Conservation (phyloP, 2,329 filamentous ascomycete genomes). For the Gremmenia infestans region DNA sequence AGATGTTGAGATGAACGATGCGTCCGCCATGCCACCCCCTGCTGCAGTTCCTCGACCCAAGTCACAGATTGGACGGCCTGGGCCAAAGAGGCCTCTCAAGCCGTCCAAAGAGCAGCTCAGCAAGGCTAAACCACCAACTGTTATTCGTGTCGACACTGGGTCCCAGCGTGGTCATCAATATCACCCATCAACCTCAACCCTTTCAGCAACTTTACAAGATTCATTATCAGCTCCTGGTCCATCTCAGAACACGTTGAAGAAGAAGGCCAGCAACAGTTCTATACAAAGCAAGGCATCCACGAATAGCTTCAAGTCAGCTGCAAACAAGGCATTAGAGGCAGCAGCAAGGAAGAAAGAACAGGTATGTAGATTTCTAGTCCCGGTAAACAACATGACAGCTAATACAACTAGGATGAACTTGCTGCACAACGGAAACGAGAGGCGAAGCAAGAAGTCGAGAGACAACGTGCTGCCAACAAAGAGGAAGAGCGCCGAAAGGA, state of each 20-base stretch:
- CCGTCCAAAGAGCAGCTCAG: constrained; percentile 53
- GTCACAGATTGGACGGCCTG: constrained; percentile 44
- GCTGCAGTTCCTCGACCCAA: constrained; percentile 52
- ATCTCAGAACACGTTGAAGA: constrained; percentile 44
- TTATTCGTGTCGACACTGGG: constrained; percentile 65
- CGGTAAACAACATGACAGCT: neutral
- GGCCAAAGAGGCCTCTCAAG: constrained; percentile 54
- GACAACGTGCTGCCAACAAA: constrained; percentile 63
- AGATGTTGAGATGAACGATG: constrained; percentile 54
- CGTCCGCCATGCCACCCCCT: constrained; percentile 57
- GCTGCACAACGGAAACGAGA: constrained; percentile 75
- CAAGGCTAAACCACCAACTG: constrained; percentile 63
- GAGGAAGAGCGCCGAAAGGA: constrained; percentile 61
- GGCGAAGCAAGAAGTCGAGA: constrained; percentile 74
- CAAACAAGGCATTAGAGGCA: constrained; percentile 65
- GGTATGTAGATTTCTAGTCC: constrained; percentile 26
- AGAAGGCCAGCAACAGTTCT: constrained; percentile 56
- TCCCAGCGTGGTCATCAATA: constrained; percentile 60
- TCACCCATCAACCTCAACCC: constrained; percentile 52
- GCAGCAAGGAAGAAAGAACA: constrained; percentile 80
- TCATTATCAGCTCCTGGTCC: constrained; percentile 41
- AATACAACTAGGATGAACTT: constrained; percentile 57
- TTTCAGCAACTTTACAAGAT: constrained; percentile 56
- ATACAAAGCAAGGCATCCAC: constrained; percentile 36
- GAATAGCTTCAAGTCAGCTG: constrained; percentile 62